These are phyloP conservation scores for Naganishia sp. DNA, from an alignment of 1,284 basidiomycete species.

Conservation along the genomic window DNA sequence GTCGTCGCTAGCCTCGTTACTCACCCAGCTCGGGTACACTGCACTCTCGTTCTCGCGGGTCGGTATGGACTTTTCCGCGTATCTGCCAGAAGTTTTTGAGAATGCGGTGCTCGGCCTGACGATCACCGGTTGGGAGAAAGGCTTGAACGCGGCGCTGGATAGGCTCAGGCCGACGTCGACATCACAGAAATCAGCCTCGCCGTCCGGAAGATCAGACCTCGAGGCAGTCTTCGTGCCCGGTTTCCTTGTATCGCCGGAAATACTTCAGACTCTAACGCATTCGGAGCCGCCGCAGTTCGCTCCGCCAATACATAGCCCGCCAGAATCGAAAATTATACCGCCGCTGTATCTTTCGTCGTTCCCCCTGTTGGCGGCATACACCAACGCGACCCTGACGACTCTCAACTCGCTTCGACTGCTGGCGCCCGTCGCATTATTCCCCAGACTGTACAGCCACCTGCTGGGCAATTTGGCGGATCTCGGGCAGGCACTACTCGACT, in stretches of 20 bases:
- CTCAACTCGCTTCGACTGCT: conserved; percentile 80
- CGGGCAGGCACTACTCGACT: conserved; percentile 56
- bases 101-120: conserved; percentile 60
- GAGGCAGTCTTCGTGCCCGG: conserved; percentile 30
- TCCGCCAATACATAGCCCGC: conserved; percentile 9
- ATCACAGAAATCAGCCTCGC: conserved; percentile 37
- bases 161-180: conserved; percentile 41
- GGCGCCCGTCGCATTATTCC: conserved; percentile 65
- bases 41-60: conserved; percentile 86
- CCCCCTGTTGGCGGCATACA: conserved; percentile 71
- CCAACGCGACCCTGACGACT: conserved; percentile 72
- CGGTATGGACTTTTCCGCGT: conserved; percentile 76
- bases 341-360: conserved; percentile 70
- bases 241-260: conserved; percentile 36
- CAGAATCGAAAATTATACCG: conserved; percentile 52
- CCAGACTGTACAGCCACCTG: conserved; percentile 58
- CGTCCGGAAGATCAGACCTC: conserved; percentile 24
- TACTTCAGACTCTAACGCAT: neutral
- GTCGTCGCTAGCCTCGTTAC: conserved; percentile 72
- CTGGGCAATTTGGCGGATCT: conserved; percentile 57
- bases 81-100: conserved; percentile 67
- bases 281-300: neutral
- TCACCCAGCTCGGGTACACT: conserved; percentile 90
- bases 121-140: conserved; percentile 54
- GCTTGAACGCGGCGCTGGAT: conserved; percentile 42